phyloP scores from a whole-genome alignment of 129 eudicot species.

The Artemisia tridentata region DNA sequence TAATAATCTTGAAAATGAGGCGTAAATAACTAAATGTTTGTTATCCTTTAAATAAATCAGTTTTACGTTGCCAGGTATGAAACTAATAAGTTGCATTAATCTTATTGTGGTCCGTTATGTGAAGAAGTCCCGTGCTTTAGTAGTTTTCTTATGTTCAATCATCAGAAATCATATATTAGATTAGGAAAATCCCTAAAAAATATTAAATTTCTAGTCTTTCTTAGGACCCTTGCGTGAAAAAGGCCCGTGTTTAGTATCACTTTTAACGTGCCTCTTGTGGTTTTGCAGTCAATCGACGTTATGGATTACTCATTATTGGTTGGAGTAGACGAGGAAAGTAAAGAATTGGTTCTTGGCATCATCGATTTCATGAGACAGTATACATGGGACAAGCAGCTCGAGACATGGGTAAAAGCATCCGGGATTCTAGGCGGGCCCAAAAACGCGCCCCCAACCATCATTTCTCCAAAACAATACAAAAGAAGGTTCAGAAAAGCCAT shows the following conservation, averaged over 20 bases:
- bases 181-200: not conserved
- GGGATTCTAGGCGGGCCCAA: slow-evolving; percentile 98
- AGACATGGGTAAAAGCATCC: slow-evolving; percentile 97
- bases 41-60: not conserved
- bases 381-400: slow-evolving; percentile 98
- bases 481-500: slow-evolving; percentile 94
- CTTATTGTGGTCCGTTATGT: too few relatives aligned
- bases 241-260: not conserved
- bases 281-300: slow-evolving; percentile 76
- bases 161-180: not conserved
- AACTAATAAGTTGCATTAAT: not conserved
- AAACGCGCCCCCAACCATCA: slow-evolving; percentile 80
- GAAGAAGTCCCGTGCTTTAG: too few relatives aligned
- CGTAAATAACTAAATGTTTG: not conserved
- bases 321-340: slow-evolving; percentile 79
- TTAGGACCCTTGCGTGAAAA: not conserved
- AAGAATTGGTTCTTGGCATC: slow-evolving; percentile 86
- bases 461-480: slow-evolving; percentile 94
- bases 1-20: not conserved
- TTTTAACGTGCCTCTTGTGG: not conserved
- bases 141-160: too few relatives aligned
- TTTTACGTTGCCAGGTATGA: not conserved
- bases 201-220: not conserved
- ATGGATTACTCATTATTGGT: slow-evolving; percentile 97
- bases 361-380: slow-evolving; percentile 98